phyloP scores from a whole-genome alignment of 1,139 yeast species.

The Entelexis paramagnoliae region DNA sequence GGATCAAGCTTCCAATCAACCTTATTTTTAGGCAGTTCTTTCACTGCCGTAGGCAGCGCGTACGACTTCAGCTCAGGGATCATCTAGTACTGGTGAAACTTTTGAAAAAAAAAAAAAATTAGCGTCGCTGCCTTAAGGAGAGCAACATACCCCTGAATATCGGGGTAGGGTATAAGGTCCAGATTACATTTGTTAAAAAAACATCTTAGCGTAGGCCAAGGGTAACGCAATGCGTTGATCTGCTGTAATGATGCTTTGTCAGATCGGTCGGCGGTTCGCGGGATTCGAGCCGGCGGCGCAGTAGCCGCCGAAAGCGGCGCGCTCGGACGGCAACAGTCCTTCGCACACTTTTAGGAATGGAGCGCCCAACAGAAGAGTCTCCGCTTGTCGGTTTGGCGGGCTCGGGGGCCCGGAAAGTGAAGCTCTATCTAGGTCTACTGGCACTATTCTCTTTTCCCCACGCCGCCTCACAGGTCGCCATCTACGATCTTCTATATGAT shows the following conservation, averaged over 20 bases:
- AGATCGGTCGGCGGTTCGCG: not conserved
- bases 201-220: not conserved
- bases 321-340: not conserved
- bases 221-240: not conserved
- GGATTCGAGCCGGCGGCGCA: not conserved
- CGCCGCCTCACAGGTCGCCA: slow-evolving; percentile 14
- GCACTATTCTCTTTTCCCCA: slow-evolving; percentile 11
- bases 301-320: not conserved
- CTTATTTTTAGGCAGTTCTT: slow-evolving; percentile 13
- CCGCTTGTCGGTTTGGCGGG: not conserved
- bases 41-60: slow-evolving; percentile 1
- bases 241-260: not conserved
- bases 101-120: not conserved
- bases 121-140: not conserved
- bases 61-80: slow-evolving; percentile 16
- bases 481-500: slow-evolving; percentile 14
- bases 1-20: slow-evolving; percentile 18
- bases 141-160: not conserved
- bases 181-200: not conserved
- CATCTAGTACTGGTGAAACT: slow-evolving; percentile 2
- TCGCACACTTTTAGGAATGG: not conserved
- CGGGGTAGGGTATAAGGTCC: not conserved
- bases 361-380: not conserved
- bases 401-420: not conserved
- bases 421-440: not conserved